Conservation (phyloP, 2,329 filamentous ascomycete species). For the Calonectria pteridis region DNA sequence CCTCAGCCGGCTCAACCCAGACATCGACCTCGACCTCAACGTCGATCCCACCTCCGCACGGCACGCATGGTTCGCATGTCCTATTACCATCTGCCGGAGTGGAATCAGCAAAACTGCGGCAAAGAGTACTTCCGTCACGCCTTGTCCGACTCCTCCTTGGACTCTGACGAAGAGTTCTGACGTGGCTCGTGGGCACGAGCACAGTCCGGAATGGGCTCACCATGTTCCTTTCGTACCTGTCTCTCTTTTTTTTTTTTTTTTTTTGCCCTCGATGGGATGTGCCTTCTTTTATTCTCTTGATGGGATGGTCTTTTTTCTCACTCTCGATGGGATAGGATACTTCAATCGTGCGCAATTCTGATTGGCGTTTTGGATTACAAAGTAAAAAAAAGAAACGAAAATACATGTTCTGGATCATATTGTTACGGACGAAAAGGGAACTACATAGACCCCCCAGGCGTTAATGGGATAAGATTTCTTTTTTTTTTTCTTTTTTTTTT, state of each 20-base stretch:
- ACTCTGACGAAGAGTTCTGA: constrained; percentile 10
- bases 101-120: neutral
- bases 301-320: too few relatives aligned
- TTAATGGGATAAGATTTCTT: neutral
- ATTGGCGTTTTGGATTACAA: neutral
- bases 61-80: neutral
- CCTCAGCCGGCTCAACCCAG: neutral
- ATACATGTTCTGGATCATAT: neutral
- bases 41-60: neutral
- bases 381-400: neutral
- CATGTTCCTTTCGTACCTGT: neutral
- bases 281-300: neutral
- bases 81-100: neutral
- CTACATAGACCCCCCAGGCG: neutral
- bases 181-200: too few relatives aligned
- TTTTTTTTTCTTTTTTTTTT: neutral
- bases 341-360: neutral
- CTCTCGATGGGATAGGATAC: neutral
- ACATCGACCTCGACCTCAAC: neutral
- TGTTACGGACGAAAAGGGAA: neutral
- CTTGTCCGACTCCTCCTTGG: neutral
- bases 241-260: neutral
- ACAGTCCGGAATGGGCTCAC: neutral
- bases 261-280: neutral
- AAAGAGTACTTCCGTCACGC: neutral